Evolutionary conservation across 371 early-diverging fungal genomes (phyloP), one percentile per base, ranked within the genome.

Genomic region (Mucor saturninus): DNA sequence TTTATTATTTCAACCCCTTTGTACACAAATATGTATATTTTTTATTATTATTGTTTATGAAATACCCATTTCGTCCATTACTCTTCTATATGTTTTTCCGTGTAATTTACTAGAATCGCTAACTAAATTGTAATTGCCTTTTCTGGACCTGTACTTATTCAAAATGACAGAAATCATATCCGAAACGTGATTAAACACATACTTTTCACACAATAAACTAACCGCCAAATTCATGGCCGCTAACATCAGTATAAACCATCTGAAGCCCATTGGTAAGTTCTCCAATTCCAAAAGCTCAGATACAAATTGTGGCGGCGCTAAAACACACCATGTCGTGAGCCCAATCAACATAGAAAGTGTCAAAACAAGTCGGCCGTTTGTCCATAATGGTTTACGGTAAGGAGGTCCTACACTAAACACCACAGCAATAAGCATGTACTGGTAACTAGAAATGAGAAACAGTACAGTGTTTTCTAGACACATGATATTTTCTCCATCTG

Each of bases 351-450:
- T 32, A 1, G 46, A 31, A 10, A 86, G 57, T 2, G 88, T 86
- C 11, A 84, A 63, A 9, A 93, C 69, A 56, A 92, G 87, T 10
- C 80, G 73, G 87, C 91, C 77, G 76, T 97, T 99, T 30, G 85
- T 88, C 69, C 84, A 82, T 53, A 94, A 79, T 0, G 92, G 78
- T 71, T 91, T 84, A 42, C 98, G 87, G 64, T 95, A 98, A 2
- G 98, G 99, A 26, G 94, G 93, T 0, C 99, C 99, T 3, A 92
- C 93, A 75, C 93, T 95, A 66, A 96, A 96, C 21, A 96, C 94
- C 30, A 92, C 80, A 1, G 95, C 98, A 13, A 92, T 86, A 7
- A 90, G 74, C 28, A 98, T 81, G 76, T 99, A 99, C 79, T 96
- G 97, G 74, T 89, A 99, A 57, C 91, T 89, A 14, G 95, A 93